Conservation (phyloP, 1,139 yeast species). For the Zygosaccharomyces sapae region DNA sequence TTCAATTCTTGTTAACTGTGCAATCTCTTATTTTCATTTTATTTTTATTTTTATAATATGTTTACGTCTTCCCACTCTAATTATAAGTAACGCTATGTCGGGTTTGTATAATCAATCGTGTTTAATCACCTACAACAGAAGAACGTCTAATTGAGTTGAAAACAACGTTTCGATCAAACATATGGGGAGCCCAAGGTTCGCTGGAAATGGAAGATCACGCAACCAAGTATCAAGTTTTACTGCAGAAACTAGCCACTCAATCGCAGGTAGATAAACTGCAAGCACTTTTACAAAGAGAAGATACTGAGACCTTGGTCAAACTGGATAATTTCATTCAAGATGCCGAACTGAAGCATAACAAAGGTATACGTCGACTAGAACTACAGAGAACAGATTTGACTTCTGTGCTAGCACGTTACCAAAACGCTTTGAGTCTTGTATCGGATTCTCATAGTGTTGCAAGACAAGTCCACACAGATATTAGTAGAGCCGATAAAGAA, state of each 20-base stretch:
- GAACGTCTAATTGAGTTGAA: background rate
- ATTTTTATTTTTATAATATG: background rate
- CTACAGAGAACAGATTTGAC: constrained; percentile 45
- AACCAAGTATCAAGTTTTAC: constrained; percentile 20
- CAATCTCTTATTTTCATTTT: background rate
- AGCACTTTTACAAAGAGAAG: constrained; percentile 24
- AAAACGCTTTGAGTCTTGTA: constrained; percentile 31
- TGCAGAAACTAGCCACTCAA: constrained; percentile 29
- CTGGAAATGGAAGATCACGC: background rate
- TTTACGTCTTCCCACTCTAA: background rate
- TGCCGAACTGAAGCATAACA: constrained; percentile 29
- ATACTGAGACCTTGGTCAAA: constrained; percentile 16
- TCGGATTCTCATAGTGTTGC: constrained; percentile 65
- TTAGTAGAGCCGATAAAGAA: constrained; percentile 67
- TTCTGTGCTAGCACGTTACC: constrained; percentile 38
- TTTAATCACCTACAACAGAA: background rate
- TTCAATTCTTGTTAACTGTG: background rate
- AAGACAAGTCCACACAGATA: constrained; percentile 60
- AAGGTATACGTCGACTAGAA: constrained; percentile 37
- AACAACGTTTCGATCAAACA: background rate
- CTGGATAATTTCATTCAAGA: constrained; percentile 24
- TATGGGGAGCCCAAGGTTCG: too few species aligned
- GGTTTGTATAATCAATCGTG: constrained; percentile 6
- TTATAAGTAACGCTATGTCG: constrained; percentile 1
- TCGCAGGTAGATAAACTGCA: constrained; percentile 31